phyloP scores from a whole-genome alignment of 176 grass and related monocot genomes.

The Pharus latifolius region DNA sequence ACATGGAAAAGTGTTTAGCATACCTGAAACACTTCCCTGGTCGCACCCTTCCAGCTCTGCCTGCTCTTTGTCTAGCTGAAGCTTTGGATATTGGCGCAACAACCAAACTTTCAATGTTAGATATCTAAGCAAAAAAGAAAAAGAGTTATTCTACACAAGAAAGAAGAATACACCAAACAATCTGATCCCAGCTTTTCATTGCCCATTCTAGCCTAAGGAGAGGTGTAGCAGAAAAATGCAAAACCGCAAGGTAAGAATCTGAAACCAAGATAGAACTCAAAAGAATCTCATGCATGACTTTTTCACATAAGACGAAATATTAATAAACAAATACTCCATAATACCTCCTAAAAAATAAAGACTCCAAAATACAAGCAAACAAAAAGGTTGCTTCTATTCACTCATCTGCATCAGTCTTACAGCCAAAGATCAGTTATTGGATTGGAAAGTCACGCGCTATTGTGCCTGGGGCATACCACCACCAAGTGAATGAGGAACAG shows the following conservation, averaged over 20 bases:
- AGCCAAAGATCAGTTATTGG: not conserved
- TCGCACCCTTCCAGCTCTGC: conserved; percentile 86
- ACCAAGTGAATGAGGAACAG: not conserved
- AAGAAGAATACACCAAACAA: not conserved
- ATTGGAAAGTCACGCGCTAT: not conserved
- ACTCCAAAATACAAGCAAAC: not conserved
- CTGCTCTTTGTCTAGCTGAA: conserved; percentile 88
- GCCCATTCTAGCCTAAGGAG: not conserved
- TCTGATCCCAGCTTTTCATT: not conserved
- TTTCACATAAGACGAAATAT: not conserved
- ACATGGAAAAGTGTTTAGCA: not conserved
- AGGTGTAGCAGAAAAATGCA: not conserved
- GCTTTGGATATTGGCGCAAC: conserved; percentile 91
- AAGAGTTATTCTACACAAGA: not conserved
- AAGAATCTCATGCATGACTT: not conserved
- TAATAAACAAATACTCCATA: not conserved
- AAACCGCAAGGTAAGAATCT: too few relatives aligned
- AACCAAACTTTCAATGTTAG: conserved; percentile 91
- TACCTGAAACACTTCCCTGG: conserved; percentile 98
- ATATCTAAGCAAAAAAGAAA: conserved; percentile 34
- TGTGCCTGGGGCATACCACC: not conserved
- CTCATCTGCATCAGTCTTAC: not conserved
- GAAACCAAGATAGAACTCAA: not conserved
- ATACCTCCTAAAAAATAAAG: too few relatives aligned
- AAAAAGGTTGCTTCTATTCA: not conserved